Conservation (phyloP, 805 yeast genomes). For the Metschnikowia drakensbergensis region DNA sequence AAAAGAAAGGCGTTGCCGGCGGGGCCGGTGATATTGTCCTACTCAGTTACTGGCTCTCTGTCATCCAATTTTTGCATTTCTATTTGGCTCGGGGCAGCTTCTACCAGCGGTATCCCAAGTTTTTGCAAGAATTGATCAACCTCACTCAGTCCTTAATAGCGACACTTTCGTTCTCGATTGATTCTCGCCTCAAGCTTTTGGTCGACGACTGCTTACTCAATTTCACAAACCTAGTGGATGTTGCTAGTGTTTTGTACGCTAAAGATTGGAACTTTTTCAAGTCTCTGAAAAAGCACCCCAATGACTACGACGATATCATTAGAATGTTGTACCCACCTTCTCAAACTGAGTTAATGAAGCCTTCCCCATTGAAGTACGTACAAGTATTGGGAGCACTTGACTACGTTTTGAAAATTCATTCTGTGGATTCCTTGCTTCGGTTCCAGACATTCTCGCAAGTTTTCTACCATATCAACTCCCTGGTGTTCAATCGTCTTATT, state of each 20-base stretch:
- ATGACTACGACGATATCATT: slow-evolving; percentile 68
- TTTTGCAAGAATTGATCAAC: slow-evolving; percentile 54
- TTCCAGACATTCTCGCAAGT: slow-evolving; percentile 77
- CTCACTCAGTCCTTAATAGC: slow-evolving; percentile 58
- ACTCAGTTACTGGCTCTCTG: slow-evolving; percentile 86
- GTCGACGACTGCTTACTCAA: slow-evolving; percentile 68
- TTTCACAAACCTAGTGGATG: slow-evolving; percentile 79
- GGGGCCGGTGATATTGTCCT: slow-evolving; percentile 62
- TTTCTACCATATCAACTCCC: slow-evolving; percentile 70
- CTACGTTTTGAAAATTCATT: slow-evolving; percentile 77
- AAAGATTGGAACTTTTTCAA: slow-evolving; percentile 57
- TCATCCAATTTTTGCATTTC: slow-evolving; percentile 70
- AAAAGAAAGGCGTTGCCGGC: slow-evolving; percentile 10
- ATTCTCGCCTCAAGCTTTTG: slow-evolving; percentile 52
- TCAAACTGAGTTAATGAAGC: slow-evolving; percentile 71
- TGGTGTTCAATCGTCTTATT: slow-evolving; percentile 69
- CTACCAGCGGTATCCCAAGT: slow-evolving; percentile 50
- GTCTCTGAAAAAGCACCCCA: slow-evolving; percentile 39
- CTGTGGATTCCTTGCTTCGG: slow-evolving; percentile 72
- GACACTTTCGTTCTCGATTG: slow-evolving; percentile 64
- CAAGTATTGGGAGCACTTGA: slow-evolving; percentile 86
- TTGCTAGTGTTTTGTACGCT: slow-evolving; percentile 70
- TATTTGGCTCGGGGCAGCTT: slow-evolving; percentile 66
- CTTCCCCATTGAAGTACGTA: slow-evolving; percentile 82
- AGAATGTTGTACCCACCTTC: slow-evolving; percentile 83